Percentiles rank a stretch among this genome's conserved stretches.
Conservation (phyloP, 164 flowering plant species). For the Vitis vinifera region DNA sequence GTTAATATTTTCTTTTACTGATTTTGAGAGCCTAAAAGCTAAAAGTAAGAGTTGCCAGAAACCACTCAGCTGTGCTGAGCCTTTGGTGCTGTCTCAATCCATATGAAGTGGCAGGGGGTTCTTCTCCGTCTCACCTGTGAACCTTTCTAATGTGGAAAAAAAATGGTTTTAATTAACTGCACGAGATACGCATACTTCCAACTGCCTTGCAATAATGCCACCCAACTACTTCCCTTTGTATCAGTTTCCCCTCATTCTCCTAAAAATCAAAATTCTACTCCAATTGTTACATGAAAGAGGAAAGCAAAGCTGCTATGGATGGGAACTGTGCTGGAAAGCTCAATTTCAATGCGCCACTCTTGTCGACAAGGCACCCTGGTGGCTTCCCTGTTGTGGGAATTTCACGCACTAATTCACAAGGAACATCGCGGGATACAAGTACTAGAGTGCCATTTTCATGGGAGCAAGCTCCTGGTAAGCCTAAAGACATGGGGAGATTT, state of each 20-base stretch:
- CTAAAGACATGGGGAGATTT: slow-evolving; percentile 32
- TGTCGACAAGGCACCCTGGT: slow-evolving; percentile 44
- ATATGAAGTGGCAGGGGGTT: not conserved
- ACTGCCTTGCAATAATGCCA: slow-evolving; percentile 15
- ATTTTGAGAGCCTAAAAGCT: too few relatives aligned
- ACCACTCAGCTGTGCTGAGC: too few relatives aligned
- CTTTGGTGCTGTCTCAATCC: too few relatives aligned
- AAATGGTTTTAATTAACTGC: slow-evolving; percentile 17
- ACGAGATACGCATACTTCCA: slow-evolving; percentile 39
- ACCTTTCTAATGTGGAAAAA: slow-evolving; percentile 13
- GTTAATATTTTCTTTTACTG: too few relatives aligned
- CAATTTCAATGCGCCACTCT: slow-evolving; percentile 53
- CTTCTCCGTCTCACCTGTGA: slow-evolving; percentile 20
- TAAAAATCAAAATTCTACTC: not conserved
- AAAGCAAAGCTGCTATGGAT: slow-evolving; percentile 7
- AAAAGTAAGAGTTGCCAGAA: too few relatives aligned
- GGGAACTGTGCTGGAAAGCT: slow-evolving; percentile 30
- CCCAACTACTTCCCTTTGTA: slow-evolving; percentile 3
- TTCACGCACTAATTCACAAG: slow-evolving; percentile 8
- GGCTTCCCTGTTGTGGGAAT: not conserved
- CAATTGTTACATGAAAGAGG: slow-evolving; percentile 14
- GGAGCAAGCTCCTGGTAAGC: slow-evolving; percentile 67
- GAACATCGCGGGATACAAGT: slow-evolving; percentile 13
- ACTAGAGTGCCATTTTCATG: slow-evolving; percentile 65
- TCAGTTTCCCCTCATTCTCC: not conserved